Conservation (phyloP, 148 eudicot species). For the Arbutus unedo region DNA sequence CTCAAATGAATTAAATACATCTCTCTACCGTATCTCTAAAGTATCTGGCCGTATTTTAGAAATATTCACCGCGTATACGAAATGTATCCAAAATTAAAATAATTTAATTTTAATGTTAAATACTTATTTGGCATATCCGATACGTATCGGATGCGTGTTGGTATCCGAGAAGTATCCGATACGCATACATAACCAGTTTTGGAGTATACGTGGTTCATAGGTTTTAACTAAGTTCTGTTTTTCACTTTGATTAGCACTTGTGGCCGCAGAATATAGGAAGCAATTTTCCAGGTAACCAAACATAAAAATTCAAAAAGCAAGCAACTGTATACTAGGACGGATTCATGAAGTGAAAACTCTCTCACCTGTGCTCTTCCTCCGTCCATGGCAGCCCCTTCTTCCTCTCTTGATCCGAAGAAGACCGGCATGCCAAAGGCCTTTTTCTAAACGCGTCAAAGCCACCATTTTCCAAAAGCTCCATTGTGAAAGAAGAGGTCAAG, state of each 20-base stretch:
- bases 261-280: background rate
- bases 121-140: no score
- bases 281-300: background rate
- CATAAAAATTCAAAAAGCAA: background rate
- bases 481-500: constrained; percentile 47
- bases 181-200: no score
- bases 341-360: background rate
- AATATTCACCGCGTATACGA: no score
- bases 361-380: constrained; percentile 90
- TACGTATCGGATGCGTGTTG: no score
- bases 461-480: constrained; percentile 47
- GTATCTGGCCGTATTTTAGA: no score
- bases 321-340: background rate
- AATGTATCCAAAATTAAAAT: no score
- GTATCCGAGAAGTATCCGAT: no score
- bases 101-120: no score
- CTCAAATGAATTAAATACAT: no score
- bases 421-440: constrained; percentile 33
- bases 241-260: background rate
- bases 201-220: no score
- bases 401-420: constrained; percentile 65
- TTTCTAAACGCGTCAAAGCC: constrained; percentile 39
- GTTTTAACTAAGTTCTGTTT: background rate
- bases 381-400: constrained; percentile 98
- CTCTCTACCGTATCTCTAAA: no score